These are phyloP conservation scores for Euphorbia lathyris DNA, from an alignment of 345 rosid species.

Conservation along the genomic window DNA sequence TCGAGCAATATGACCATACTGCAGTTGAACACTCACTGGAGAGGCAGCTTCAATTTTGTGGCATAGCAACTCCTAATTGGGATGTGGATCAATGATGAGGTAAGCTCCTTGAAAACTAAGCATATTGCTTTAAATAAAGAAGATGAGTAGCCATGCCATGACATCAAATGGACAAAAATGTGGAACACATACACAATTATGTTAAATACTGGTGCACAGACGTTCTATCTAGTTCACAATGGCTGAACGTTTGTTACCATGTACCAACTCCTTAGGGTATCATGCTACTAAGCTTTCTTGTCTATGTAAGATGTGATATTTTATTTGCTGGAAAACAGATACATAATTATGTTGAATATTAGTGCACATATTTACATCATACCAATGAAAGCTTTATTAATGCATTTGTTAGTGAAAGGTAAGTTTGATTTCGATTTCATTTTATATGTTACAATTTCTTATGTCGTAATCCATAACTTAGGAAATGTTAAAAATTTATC, in stretches of 20 bases:
- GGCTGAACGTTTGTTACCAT: background rate
- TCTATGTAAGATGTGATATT: background rate
- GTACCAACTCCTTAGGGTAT: background rate
- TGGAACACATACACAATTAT: background rate
- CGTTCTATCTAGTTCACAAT: background rate
- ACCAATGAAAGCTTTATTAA: too few species aligned
- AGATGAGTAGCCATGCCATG: background rate
- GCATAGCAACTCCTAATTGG: background rate
- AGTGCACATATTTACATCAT: background rate
- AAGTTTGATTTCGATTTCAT: background rate
- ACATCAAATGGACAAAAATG: background rate
- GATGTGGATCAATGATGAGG: slow-evolving; percentile 1
- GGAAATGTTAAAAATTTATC: too few species aligned
- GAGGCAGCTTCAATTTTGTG: background rate
- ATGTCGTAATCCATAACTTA: too few species aligned
- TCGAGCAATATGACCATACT: background rate
- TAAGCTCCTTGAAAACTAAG: slow-evolving; percentile 4
- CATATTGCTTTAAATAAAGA: background rate
- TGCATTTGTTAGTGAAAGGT: background rate
- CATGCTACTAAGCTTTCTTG: background rate
- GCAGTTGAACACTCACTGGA: background rate
- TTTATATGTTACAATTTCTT: too few species aligned
- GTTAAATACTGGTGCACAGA: background rate
- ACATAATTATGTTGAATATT: background rate
- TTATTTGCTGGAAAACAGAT: background rate